Conservation (phyloP, 805 yeast genomes). For the Zygosaccharomyces lentus region DNA sequence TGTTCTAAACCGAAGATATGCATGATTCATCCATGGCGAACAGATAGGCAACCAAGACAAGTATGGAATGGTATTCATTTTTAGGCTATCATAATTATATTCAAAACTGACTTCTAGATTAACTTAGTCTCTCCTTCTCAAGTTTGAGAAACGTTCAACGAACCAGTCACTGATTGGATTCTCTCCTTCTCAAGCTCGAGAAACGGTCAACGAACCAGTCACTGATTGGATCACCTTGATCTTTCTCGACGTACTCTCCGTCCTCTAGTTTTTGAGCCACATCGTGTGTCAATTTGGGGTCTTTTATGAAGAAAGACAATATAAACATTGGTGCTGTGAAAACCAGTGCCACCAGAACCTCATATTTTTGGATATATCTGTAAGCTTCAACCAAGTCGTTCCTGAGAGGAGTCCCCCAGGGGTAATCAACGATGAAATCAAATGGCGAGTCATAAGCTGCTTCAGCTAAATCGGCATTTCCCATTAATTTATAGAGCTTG, state of each 20-base stretch:
- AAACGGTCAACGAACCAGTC: slow-evolving; percentile 12
- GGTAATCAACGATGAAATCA: slow-evolving; percentile 41
- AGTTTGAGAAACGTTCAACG: not conserved
- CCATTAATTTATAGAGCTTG: slow-evolving; percentile 41
- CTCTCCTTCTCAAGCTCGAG: slow-evolving; percentile 6
- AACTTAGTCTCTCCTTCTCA: not conserved
- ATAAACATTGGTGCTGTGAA: slow-evolving; percentile 40
- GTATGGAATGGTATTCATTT: not conserved
- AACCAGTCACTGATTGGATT: slow-evolving; percentile 19
- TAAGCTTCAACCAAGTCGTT: slow-evolving; percentile 50
- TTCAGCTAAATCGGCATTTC: slow-evolving; percentile 31
- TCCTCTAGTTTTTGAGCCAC: slow-evolving; percentile 25
- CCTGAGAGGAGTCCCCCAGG: slow-evolving; percentile 59
- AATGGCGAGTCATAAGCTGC: slow-evolving; percentile 49
- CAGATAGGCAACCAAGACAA: too few relatives aligned
- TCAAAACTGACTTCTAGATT: not conserved
- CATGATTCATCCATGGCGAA: too few relatives aligned
- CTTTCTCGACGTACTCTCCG: slow-evolving; percentile 20
- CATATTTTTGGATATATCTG: slow-evolving; percentile 48
- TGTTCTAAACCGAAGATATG: too few relatives aligned
- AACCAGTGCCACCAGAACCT: slow-evolving; percentile 49
- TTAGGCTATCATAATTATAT: not conserved
- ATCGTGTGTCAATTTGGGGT: slow-evolving; percentile 41
- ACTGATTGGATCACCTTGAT: slow-evolving; percentile 19
- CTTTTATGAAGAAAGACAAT: slow-evolving; percentile 47